phyloP scores from a whole-genome alignment of 805 yeast genomes.

The Candida quercuum region DNA sequence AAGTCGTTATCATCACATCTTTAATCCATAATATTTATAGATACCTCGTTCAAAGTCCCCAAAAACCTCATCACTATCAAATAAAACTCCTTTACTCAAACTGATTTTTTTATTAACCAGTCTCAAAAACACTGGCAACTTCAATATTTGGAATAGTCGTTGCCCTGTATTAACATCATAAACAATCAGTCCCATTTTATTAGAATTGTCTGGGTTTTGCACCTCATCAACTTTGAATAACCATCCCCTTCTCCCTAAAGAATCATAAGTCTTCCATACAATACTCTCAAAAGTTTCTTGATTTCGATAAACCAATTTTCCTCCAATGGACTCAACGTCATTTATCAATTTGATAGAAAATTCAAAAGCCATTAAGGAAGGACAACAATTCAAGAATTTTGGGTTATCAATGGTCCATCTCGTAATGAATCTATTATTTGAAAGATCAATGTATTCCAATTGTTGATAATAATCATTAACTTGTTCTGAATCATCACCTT shows the following conservation, averaged over 20 bases:
- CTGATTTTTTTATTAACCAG: constrained; percentile 34
- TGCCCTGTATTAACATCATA: constrained; percentile 64
- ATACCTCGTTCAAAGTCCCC: constrained; percentile 40
- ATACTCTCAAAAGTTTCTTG: constrained; percentile 17
- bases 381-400: constrained; percentile 38
- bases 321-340: constrained; percentile 34
- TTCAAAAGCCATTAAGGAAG: constrained; percentile 59
- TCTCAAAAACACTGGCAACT: constrained; percentile 33
- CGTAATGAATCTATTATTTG: constrained; percentile 55
- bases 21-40: constrained; percentile 37
- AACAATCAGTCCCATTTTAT: constrained; percentile 35
- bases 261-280: constrained; percentile 28
- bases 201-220: constrained; percentile 29
- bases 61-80: constrained; percentile 32
- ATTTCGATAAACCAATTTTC: constrained; percentile 19
- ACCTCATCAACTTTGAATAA: constrained; percentile 43
- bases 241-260: constrained; percentile 77
- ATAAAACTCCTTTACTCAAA: constrained; percentile 29
- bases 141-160: constrained; percentile 39
- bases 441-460: constrained; percentile 58
- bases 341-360: constrained; percentile 52
- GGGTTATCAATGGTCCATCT: constrained; percentile 55
- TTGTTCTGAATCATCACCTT: constrained; percentile 4
- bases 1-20: constrained; percentile 22
- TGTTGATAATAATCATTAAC: constrained; percentile 21